Evolutionary conservation across 441 rosid species (phyloP).

Genomic region (Raphanus hybrid): DNA sequence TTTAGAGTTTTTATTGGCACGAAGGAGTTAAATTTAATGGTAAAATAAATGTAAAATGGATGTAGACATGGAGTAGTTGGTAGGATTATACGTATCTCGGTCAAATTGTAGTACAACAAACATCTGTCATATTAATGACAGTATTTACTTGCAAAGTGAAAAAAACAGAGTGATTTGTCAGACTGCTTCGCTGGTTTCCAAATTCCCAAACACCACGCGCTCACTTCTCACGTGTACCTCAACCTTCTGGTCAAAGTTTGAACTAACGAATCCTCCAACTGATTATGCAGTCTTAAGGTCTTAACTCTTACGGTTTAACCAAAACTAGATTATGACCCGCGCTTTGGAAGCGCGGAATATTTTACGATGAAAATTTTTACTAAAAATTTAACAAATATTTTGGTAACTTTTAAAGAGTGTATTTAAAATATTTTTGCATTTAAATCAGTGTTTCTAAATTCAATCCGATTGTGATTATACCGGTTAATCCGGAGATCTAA

Average conservation of each 20-base stretch:
- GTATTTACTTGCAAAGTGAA: neutral
- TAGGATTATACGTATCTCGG: neutral
- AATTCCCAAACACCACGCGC: constrained; percentile 25
- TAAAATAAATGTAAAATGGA: neutral
- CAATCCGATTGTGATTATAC: too few relatives aligned
- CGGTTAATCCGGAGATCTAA: too few relatives aligned
- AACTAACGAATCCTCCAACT: constrained; percentile 15
- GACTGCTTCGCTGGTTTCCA: constrained; percentile 36
- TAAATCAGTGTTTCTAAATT: too few relatives aligned
- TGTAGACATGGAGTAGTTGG: neutral
- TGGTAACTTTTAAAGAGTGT: too few relatives aligned
- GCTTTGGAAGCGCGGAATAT: too few relatives aligned
- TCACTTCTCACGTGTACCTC: constrained; percentile 17
- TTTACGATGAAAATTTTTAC: too few relatives aligned
- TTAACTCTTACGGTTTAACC: neutral
- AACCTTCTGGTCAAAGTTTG: constrained; percentile 39
- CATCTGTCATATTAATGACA: neutral
- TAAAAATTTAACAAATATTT: too few relatives aligned
- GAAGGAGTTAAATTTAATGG: too few relatives aligned
- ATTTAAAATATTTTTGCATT: too few relatives aligned
- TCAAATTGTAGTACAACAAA: neutral
- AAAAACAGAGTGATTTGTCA: constrained; percentile 30
- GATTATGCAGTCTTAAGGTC: constrained; percentile 2
- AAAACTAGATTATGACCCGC: too few relatives aligned
- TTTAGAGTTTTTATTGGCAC: neutral